Base-by-base conservation (phyloP, 768 basidiomycete genomes). In the Tricholoma terreum region DNA sequence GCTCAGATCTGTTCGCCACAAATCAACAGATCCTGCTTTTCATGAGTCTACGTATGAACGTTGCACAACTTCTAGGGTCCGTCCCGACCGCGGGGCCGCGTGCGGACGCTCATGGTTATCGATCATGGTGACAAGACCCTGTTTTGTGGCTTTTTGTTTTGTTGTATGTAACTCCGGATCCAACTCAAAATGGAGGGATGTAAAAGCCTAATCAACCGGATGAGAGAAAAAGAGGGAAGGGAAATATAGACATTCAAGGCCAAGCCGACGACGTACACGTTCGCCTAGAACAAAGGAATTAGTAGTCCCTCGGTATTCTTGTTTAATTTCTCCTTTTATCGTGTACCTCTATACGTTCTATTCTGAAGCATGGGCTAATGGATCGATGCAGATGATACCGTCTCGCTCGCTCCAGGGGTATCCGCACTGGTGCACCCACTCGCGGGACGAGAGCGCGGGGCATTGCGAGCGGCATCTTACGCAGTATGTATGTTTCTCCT, bases 381-480 rank as follows among this genome's bases (percentile, higher is more conserved):
- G 75, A 71, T 98, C 95, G 50, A 97, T 84, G 70, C 90, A 94
- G 54, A 97, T 83, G 51, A 93, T 84, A 2, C 95, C 95, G 65
- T 92, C 92, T 7, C 87, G 84, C 70, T 97, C 95, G 71, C 82
- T 89, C 95, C 94, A 97, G 15, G 95, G 91, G 75, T 95, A 98
- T 56, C 92, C 91, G 92, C 93, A 98, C 55, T 89, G 84, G 64
- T 94, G 90, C 46, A 98, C 73, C 89, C 89, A 96, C 66, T 94
- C 91, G 58, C 91, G 87, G 97, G 79, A 10, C 95, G 86, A 21
- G 84, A 82, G 52, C 91, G 86, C 6, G 92, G 91, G 3, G 92
- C 85, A 24, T 93, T 92, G 35, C 94, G 82, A 11, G 78, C 83
- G 3, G 82, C 75, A 65, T 95, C 93, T 66, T 95, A 92, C n/a